phyloP scores from a whole-genome alignment of 2,329 filamentous ascomycete species.

The Dichotomopilus funicola region DNA sequence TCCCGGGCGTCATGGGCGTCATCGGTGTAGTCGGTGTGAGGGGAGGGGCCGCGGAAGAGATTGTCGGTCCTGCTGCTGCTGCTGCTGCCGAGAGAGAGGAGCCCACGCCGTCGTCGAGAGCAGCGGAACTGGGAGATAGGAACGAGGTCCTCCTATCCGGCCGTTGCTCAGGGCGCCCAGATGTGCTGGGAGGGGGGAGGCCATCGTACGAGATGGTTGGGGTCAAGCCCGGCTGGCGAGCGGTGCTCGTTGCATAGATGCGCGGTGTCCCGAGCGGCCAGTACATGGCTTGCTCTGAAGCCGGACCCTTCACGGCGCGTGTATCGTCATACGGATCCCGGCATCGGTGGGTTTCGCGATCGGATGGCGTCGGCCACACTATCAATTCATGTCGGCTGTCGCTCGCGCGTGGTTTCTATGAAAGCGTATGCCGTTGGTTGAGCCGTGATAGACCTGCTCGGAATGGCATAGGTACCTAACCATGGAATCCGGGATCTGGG shows the following conservation, averaged over 20 bases:
- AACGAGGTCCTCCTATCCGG: constrained; percentile 17
- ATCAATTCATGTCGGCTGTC: no score
- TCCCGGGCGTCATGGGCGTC: constrained; percentile 51
- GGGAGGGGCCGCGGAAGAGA: constrained; percentile 30
- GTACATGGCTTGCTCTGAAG: constrained; percentile 59
- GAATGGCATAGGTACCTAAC: no score
- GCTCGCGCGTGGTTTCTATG: no score
- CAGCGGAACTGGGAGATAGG: not conserved
- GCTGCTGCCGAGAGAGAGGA: no score
- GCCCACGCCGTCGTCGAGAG: not conserved
- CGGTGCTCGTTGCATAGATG: constrained; percentile 73
- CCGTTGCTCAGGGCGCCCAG: constrained; percentile 25
- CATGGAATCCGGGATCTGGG: no score
- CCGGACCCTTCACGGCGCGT: constrained; percentile 19
- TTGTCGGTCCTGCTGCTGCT: not conserved
- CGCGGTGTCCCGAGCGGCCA: constrained; percentile 82
- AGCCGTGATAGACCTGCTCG: no score
- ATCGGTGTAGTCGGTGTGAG: constrained; percentile 41
- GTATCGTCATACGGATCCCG: constrained; percentile 7
- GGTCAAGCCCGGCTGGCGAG: constrained; percentile 48
- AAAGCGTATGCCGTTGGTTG: no score
- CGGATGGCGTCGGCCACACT: no score
- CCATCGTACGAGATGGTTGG: constrained; percentile 56
- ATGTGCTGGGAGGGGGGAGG: constrained; percentile 31
- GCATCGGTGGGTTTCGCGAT: no score